Conservation (phyloP, 805 yeast species). For the Candida takata region DNA sequence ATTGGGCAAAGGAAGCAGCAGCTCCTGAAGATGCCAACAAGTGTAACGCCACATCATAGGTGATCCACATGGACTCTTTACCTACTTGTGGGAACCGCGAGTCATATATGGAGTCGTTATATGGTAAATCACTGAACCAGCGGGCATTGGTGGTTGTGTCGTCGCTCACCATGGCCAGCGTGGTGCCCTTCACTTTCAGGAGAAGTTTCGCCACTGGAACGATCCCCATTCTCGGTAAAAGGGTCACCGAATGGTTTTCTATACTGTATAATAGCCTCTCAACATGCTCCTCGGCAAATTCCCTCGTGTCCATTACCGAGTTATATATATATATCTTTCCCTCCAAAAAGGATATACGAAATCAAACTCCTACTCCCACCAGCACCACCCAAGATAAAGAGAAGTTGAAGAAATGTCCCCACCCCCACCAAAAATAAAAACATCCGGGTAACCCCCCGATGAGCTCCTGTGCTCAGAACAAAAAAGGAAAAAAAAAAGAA, state of each 20-base stretch:
- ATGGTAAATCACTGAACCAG: constrained; percentile 1
- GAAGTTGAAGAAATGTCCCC: too few species aligned
- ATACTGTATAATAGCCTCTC: background rate
- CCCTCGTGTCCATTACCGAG: background rate
- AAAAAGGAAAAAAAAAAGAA: background rate
- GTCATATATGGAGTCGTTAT: constrained; percentile 1
- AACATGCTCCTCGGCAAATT: background rate
- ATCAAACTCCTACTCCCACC: too few species aligned
- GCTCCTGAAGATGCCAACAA: background rate
- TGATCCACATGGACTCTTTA: constrained; percentile 1
- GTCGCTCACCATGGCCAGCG: constrained; percentile 1
- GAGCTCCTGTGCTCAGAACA: too few species aligned
- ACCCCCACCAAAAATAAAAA: background rate
- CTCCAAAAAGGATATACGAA: too few species aligned
- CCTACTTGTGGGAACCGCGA: background rate
- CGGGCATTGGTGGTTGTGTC: background rate
- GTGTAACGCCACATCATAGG: constrained; percentile 5
- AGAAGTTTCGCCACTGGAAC: background rate
- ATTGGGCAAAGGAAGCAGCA: background rate
- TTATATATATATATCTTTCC: background rate
- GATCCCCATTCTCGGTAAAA: background rate
- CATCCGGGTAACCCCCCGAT: constrained; percentile 5
- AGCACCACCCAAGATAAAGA: too few species aligned
- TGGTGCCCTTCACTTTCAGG: background rate
- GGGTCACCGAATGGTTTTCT: background rate